Conservation (phyloP, 345 rosid species). For the Firmiana major region DNA sequence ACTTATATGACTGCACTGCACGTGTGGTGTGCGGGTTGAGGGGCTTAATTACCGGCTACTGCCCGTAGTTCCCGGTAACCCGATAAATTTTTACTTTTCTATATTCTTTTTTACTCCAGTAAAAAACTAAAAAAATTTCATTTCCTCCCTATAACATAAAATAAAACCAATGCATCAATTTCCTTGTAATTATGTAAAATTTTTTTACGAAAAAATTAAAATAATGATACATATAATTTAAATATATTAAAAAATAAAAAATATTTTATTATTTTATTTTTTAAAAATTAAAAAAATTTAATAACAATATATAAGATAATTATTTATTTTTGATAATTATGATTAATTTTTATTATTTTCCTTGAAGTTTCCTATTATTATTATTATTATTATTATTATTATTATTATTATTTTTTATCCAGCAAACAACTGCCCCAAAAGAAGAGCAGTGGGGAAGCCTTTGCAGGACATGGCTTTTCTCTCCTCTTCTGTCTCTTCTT, state of each 20-base stretch:
- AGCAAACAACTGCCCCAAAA: conserved; percentile 32
- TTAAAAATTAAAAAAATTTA: too few species aligned
- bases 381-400: background rate
- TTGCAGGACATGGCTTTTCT: conserved; percentile 35
- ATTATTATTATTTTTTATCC: conserved; percentile 8
- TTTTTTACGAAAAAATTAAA: too few species aligned
- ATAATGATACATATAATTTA: too few species aligned
- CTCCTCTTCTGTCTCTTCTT: conserved; percentile 19
- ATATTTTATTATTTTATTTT: too few species aligned
- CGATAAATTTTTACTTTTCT: background rate
- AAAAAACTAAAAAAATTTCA: background rate
- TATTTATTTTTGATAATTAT: background rate
- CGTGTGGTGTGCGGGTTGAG: conserved; percentile 42
- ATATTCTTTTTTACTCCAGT: background rate
- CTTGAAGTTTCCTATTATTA: conserved; percentile 8
- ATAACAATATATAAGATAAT: too few species aligned
- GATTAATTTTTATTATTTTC: conserved; percentile 24
- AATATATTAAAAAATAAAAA: too few species aligned
- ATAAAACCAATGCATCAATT: too few species aligned
- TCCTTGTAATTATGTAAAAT: too few species aligned
- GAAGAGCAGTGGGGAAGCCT: conserved; percentile 29
- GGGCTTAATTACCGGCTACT: conserved; percentile 34
- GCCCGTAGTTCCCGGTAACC: conserved; percentile 38
- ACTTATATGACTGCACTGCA: conserved; percentile 38
- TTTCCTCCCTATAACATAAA: background rate